phyloP scores from a whole-genome alignment of 495 filamentous ascomycete genomes.

The Lindgomyces ingoldianus region DNA sequence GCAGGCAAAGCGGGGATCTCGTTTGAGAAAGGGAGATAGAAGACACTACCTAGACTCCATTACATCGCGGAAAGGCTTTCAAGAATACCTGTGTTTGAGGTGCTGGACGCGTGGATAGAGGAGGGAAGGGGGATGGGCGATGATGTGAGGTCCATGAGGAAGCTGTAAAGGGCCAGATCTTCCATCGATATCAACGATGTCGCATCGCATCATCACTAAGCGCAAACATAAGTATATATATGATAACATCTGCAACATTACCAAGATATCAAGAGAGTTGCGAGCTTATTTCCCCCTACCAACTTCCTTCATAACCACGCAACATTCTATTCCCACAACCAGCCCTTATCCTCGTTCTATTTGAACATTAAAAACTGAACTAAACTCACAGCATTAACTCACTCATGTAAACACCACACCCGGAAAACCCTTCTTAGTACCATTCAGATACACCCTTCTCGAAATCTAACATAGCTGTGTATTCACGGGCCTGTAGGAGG shows the following conservation, averaged over 20 bases:
- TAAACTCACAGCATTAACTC: slow-evolving; percentile 56
- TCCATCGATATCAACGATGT: no score
- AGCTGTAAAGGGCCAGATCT: slow-evolving; percentile 43
- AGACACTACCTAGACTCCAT: slow-evolving; percentile 57
- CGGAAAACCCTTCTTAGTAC: slow-evolving; percentile 51
- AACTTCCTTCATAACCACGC: slow-evolving; percentile 48
- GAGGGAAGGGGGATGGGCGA: slow-evolving; percentile 54
- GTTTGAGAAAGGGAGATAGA: slow-evolving; percentile 51
- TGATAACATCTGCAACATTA: no score
- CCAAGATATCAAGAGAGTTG: no score
- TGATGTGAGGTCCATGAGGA: slow-evolving; percentile 47
- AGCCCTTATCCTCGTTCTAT: background rate
- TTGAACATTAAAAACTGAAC: no score
- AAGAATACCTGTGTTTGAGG: slow-evolving; percentile 56
- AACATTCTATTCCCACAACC: slow-evolving; percentile 42
- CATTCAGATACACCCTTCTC: slow-evolving; percentile 50
- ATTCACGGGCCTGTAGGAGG: slow-evolving; percentile 54
- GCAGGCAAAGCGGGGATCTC: slow-evolving; percentile 46
- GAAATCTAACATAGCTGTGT: slow-evolving; percentile 47
- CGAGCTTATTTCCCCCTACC: no score
- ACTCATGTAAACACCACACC: slow-evolving; percentile 57
- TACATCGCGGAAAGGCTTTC: slow-evolving; percentile 54
- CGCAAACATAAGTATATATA: no score
- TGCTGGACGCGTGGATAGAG: slow-evolving; percentile 54
- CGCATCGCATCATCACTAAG: no score